A percentile compares a stretch with the other conserved stretches of the same genome.
phyloP scores from a whole-genome alignment of 2,329 filamentous ascomycete species.

The Phyllosticta citriasiana region DNA sequence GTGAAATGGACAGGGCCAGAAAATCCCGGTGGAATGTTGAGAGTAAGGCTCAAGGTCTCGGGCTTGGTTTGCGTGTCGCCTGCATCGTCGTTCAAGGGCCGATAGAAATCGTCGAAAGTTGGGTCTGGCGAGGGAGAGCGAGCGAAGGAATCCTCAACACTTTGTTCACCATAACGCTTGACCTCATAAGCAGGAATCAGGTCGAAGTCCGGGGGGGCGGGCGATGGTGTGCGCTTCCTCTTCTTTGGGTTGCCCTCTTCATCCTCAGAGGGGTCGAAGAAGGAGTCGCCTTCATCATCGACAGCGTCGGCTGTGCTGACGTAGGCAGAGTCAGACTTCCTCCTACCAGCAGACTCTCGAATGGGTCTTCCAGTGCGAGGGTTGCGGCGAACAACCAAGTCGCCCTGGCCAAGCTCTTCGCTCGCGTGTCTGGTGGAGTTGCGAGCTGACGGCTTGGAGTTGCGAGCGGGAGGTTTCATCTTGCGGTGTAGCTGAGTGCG shows the following conservation, averaged over 20 bases:
- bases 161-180: background rate
- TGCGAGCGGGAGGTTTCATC: background rate
- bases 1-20: constrained; percentile 36
- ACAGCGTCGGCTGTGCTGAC: constrained; percentile 29
- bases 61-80: constrained; percentile 12
- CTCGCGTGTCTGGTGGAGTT: constrained; percentile 8
- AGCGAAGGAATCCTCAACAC: constrained; percentile 16
- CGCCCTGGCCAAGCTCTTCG: constrained; percentile 18
- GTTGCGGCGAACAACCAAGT: constrained; percentile 19
- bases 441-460: background rate
- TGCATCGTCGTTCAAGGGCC: constrained; percentile 7
- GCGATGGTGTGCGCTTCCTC: constrained; percentile 27
- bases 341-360: constrained; percentile 30
- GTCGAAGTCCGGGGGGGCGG: constrained; percentile 24
- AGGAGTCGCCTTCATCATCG: constrained; percentile 23
- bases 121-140: constrained; percentile 20
- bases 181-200: constrained; percentile 17
- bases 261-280: constrained; percentile 23
- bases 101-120: background rate
- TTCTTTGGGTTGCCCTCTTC: constrained; percentile 18
- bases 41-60: constrained; percentile 30
- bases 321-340: constrained; percentile 26
- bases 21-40: constrained; percentile 37
- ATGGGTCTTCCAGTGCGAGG: constrained; percentile 33
- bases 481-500: too few species aligned